Percentiles rank a stretch among this genome's conserved stretches.
These are phyloP conservation scores for Lolium rigidum DNA, from an alignment of 176 grass and related monocot genomes.

Conservation along the genomic window DNA sequence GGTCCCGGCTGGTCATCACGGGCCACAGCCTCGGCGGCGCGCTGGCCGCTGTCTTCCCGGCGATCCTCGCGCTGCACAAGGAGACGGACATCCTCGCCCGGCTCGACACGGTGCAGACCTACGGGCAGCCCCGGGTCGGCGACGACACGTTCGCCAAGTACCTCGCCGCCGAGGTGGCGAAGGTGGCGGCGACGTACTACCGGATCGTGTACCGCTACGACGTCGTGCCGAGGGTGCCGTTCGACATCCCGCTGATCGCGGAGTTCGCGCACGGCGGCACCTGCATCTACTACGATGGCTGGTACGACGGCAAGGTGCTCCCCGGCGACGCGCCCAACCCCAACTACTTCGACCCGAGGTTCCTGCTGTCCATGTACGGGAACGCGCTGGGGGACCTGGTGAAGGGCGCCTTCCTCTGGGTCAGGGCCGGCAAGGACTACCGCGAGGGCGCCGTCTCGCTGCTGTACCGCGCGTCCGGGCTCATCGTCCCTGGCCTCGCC, in stretches of 20 bases:
- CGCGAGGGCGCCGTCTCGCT: constrained; percentile 57
- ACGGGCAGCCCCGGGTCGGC: constrained; percentile 82
- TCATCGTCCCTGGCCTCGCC: constrained; percentile 59
- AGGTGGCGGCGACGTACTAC: constrained; percentile 13
- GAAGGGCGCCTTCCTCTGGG: constrained; percentile 55
- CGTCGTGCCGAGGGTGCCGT: constrained; percentile 71
- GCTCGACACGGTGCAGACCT: constrained; percentile 50
- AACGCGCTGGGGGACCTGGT: constrained; percentile 60
- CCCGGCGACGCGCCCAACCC: constrained; percentile 59
- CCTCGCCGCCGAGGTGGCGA: constrained; percentile 17
- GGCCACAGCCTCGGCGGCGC: constrained; percentile 93
- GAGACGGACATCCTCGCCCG: constrained; percentile 50
- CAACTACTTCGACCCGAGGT: constrained; percentile 69
- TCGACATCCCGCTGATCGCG: constrained; percentile 47
- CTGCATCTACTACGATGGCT: constrained; percentile 73
- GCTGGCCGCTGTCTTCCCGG: constrained; percentile 71
- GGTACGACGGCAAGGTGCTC: constrained; percentile 57
- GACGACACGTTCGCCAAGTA: constrained; percentile 47
- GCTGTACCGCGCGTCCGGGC: constrained; percentile 50
- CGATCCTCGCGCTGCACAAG: constrained; percentile 58
- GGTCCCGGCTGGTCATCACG: constrained; percentile 60
- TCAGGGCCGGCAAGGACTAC: constrained; percentile 57
- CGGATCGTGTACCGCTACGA: constrained; percentile 87
- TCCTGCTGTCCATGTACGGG: constrained; percentile 51
- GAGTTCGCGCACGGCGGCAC: constrained; percentile 56